These are phyloP conservation scores for Russula olivacea DNA, from an alignment of 768 basidiomycete genomes.

Conservation along the genomic window DNA sequence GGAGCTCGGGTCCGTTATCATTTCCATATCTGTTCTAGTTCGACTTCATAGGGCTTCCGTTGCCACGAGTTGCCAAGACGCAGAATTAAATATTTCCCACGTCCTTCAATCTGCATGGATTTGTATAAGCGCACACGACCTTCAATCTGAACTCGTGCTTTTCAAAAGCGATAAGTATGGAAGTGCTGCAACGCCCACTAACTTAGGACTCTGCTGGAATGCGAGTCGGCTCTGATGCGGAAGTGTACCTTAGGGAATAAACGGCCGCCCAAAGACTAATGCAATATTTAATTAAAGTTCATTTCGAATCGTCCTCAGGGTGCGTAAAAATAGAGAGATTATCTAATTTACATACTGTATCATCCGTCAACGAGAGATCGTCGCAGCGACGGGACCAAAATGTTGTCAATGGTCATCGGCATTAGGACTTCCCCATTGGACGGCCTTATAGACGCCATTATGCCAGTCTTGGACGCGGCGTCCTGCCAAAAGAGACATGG, in stretches of 20 bases:
- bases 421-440: constrained; percentile 53
- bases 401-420: constrained; percentile 48
- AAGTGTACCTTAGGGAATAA: not conserved
- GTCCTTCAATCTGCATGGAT: no score
- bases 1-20: not conserved
- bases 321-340: not conserved
- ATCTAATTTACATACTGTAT: not conserved
- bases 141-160: not conserved
- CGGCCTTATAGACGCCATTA: constrained; percentile 44
- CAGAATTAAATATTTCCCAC: no score
- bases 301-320: not conserved
- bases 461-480: constrained; percentile 66
- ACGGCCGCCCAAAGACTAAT: not conserved
- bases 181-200: not conserved
- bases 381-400: not conserved
- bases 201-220: not conserved
- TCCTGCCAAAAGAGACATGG: constrained; percentile 61
- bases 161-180: not conserved
- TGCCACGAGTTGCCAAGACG: no score
- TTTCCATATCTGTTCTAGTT: not conserved
- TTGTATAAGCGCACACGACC: no score
- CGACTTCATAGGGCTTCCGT: not conserved
- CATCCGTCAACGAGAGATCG: not conserved
- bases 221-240: not conserved
- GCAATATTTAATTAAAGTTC: not conserved